Evolutionary conservation across 2,329 filamentous ascomycete species (phyloP).

Genomic region (Juglanconis sp.): DNA sequence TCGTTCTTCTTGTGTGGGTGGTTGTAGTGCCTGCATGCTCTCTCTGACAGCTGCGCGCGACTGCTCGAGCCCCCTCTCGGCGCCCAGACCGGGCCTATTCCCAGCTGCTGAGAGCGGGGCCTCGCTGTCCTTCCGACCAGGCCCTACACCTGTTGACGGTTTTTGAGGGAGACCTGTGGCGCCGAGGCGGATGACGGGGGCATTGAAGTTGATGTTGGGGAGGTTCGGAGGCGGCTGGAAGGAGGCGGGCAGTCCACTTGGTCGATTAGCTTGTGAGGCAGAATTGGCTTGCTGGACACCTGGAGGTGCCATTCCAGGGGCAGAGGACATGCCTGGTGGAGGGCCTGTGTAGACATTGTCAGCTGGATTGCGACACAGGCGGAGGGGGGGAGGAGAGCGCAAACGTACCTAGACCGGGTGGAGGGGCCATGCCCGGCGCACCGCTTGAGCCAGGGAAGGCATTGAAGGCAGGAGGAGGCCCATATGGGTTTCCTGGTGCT

Average conservation of each 20-base stretch:
- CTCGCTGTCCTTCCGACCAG: constrained; percentile 46
- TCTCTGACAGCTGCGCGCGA: constrained; percentile 66
- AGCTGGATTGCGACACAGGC: constrained; percentile 15
- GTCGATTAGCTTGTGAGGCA: constrained; percentile 72
- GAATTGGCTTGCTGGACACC: constrained; percentile 71
- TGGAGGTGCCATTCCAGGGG: constrained; percentile 75
- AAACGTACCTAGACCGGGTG: constrained; percentile 75
- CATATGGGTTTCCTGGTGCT: constrained; percentile 58
- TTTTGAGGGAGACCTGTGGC: constrained; percentile 63
- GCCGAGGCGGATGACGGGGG: constrained; percentile 90
- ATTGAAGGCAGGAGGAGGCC: constrained; percentile 70
- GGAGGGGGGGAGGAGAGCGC: neutral
- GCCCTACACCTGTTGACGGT: constrained; percentile 38
- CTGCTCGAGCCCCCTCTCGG: constrained; percentile 64
- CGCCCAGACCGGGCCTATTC: constrained; percentile 48
- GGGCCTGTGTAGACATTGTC: constrained; percentile 48
- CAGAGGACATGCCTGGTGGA: constrained; percentile 76
- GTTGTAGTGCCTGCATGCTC: constrained; percentile 67
- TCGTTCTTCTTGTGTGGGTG: constrained; percentile 86
- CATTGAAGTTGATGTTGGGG: constrained; percentile 97
- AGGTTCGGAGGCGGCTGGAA: constrained; percentile 90
- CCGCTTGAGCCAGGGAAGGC: constrained; percentile 60
- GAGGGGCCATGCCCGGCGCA: constrained; percentile 69
- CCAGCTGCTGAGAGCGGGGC: constrained; percentile 35
- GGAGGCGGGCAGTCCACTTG: constrained; percentile 73